These are phyloP conservation scores for Saxophila tyrrhenica DNA, from an alignment of 495 filamentous ascomycete genomes.

Conservation along the genomic window DNA sequence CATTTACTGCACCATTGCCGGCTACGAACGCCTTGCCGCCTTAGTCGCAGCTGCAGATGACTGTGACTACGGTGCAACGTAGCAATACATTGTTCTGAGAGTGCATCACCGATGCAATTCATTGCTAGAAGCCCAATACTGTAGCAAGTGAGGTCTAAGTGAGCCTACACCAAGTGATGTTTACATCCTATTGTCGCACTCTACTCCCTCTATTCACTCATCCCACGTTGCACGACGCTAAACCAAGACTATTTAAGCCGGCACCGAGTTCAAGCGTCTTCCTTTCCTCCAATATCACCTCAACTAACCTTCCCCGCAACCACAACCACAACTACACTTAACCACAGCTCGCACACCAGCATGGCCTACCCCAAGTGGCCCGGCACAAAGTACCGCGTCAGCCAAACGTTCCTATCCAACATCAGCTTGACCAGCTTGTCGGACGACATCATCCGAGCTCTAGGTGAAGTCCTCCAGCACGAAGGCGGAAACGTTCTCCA, in stretches of 20 bases:
- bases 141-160: neutral
- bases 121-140: too few relatives aligned
- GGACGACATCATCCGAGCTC: neutral
- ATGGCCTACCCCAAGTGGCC: neutral
- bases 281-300: neutral
- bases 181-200: neutral
- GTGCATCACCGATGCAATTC: too few relatives aligned
- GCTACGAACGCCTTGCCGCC: too few relatives aligned
- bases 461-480: neutral
- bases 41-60: too few relatives aligned
- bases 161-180: too few relatives aligned
- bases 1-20: too few relatives aligned
- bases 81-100: too few relatives aligned
- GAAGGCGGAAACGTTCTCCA: constrained; percentile 7
- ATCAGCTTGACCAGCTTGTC: neutral
- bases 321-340: neutral
- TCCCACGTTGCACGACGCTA: neutral
- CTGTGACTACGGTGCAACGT: too few relatives aligned
- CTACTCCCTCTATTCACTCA: neutral
- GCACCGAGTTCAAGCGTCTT: neutral
- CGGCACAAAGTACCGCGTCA: too few relatives aligned
- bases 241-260: neutral
- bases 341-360: neutral
- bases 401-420: neutral
- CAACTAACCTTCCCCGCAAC: neutral